Evolutionary conservation across 306 rosid species (phyloP).

Genomic region (Gastrolobium bilobum): DNA sequence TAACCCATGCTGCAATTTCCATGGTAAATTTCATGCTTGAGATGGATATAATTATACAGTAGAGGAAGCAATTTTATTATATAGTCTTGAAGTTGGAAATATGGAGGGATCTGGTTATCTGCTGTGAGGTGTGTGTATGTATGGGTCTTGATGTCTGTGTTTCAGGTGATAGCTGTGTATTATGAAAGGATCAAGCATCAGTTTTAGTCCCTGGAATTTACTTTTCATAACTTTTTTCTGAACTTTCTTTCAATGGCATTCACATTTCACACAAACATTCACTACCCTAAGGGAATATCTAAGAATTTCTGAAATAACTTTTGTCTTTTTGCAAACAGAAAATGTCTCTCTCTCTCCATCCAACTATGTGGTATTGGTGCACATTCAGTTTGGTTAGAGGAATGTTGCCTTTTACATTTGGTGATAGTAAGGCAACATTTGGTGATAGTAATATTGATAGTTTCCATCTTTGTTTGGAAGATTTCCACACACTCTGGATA

Average conservation of each 20-base stretch:
- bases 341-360: background rate
- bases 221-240: background rate
- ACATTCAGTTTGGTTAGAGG: constrained; percentile 33
- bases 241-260: constrained; percentile 18
- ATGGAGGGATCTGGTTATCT: constrained; percentile 34
- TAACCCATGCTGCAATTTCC: constrained; percentile 91
- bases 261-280: background rate
- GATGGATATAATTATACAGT: constrained; percentile 15
- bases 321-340: background rate
- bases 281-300: background rate
- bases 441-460: background rate
- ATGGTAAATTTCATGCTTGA: constrained; percentile 65
- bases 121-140: constrained; percentile 20
- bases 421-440: constrained; percentile 1
- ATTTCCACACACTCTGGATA: background rate
- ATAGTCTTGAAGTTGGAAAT: constrained; percentile 34
- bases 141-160: constrained; percentile 2
- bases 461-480: constrained; percentile 18
- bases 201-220: constrained; percentile 4
- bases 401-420: constrained; percentile 31
- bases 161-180: constrained; percentile 23
- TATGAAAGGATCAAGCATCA: constrained; percentile 30
- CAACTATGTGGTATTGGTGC: background rate
- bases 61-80: background rate
- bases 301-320: background rate